Conservation (phyloP, 139 green algal species). For the Haematococcus lacustris region DNA sequence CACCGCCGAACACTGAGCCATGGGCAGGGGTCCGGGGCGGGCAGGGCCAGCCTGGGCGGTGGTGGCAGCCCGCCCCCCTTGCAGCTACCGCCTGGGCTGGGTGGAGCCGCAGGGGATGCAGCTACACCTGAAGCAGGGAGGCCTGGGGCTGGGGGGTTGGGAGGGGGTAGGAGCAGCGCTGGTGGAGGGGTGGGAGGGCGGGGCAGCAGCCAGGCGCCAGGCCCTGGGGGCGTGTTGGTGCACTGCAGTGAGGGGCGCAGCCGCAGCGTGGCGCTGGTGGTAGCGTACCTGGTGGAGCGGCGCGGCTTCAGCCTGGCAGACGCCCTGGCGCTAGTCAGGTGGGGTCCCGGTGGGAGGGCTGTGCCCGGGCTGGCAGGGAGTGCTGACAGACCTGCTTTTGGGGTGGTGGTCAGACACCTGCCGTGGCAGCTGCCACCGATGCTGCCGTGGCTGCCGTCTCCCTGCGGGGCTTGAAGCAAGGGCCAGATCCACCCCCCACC, state of each 20-base stretch:
- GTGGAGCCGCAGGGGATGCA: neutral
- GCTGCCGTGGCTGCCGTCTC: too few relatives aligned
- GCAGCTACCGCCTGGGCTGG: too few relatives aligned
- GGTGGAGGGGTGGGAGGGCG: neutral
- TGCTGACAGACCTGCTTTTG: neutral
- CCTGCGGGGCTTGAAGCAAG: neutral
- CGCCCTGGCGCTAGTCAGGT: conserved; percentile 46
- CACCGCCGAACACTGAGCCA: too few relatives aligned
- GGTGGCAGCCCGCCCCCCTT: neutral
- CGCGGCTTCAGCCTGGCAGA: conserved; percentile 43
- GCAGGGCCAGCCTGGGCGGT: neutral
- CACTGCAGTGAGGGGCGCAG: conserved; percentile 85
- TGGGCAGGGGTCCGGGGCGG: too few relatives aligned
- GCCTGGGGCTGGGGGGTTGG: neutral
- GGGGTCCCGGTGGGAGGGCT: neutral
- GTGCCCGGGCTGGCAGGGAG: too few relatives aligned
- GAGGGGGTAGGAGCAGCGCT: neutral
- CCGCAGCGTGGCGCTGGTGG: conserved; percentile 64
- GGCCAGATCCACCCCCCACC: neutral
- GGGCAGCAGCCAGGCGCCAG: too few relatives aligned
- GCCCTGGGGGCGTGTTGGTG: conserved; percentile 59
- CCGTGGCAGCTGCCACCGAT: neutral
- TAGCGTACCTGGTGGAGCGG: conserved; percentile 63
- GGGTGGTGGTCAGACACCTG: neutral
- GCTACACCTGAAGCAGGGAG: neutral